Conservation (phyloP, 139 green algal species). For the Chlorella ohadii region DNA sequence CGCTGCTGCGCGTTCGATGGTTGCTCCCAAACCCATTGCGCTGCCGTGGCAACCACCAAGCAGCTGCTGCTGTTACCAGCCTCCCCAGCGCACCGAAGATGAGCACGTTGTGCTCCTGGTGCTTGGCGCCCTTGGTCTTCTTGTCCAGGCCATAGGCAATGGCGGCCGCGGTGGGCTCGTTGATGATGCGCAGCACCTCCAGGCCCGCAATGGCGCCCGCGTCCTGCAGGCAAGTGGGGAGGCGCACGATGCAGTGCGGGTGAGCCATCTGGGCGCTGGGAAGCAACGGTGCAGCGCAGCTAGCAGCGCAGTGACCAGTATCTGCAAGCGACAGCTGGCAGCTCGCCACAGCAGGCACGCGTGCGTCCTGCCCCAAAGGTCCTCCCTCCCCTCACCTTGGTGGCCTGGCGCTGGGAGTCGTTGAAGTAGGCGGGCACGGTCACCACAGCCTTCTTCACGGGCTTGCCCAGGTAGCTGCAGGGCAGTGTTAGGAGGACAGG, state of each 20-base stretch:
- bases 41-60: conserved; percentile 6
- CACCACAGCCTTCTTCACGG: conserved; percentile 99
- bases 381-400: no score
- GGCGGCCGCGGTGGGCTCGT: conserved; percentile 95
- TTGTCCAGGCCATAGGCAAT: conserved; percentile 94
- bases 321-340: no score
- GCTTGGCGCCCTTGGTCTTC: conserved; percentile 50
- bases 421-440: conserved; percentile 99
- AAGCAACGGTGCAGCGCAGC: no score
- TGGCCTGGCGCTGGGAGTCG: conserved; percentile 96
- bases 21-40: no score
- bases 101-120: conserved; percentile 86
- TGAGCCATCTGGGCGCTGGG: no score
- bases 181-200: conserved; percentile 97
- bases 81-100: conserved; percentile 67
- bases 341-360: no score
- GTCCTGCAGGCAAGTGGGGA: conserved; percentile 77
- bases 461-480: conserved; percentile 24
- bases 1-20: no score
- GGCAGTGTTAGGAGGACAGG: no score
- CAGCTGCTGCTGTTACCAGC: no score
- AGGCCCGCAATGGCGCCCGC: conserved; percentile 94
- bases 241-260: no score
- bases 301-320: no score
- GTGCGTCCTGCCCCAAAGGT: no score